Conservation (phyloP, 2,329 filamentous ascomycete genomes). For the Fusarium humuli region DNA sequence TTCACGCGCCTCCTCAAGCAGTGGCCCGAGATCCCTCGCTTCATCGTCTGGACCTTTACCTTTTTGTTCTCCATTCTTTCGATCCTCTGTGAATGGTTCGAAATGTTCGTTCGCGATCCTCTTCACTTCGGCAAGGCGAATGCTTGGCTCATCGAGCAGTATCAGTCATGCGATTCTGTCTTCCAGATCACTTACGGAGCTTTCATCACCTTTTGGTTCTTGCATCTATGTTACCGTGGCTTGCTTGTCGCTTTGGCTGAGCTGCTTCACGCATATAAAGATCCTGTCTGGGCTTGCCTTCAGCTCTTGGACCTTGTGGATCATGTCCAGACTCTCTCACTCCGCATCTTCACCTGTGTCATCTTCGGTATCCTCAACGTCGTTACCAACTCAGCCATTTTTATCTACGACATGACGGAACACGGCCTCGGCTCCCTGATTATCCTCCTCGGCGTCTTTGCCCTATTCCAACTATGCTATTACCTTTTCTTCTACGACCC, state of each 20-base stretch:
- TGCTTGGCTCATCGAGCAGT: constrained; percentile 25
- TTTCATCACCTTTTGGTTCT: constrained; percentile 30
- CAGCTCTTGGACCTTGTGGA: not conserved
- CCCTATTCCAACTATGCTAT: constrained; percentile 17
- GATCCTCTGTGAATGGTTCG: constrained; percentile 16
- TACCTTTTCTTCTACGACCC: constrained; percentile 8
- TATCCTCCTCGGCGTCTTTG: not conserved
- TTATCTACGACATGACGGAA: constrained; percentile 10
- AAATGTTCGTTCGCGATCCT: constrained; percentile 16
- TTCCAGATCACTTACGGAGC: constrained; percentile 13
- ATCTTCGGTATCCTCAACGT: constrained; percentile 6
- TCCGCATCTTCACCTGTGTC: constrained; percentile 1
- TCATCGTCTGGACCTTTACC: constrained; percentile 6
- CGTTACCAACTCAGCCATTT: not conserved
- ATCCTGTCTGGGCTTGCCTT: constrained; percentile 4
- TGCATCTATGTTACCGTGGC: not conserved
- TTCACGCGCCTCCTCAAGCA: constrained; percentile 14
- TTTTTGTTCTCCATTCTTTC: constrained; percentile 16
- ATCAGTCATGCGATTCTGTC: constrained; percentile 9
- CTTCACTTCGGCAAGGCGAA: constrained; percentile 10
- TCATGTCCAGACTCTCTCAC: not conserved
- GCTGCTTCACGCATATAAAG: not conserved
- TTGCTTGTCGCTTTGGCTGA: not conserved
- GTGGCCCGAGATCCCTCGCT: not conserved
- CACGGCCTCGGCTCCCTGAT: constrained; percentile 4